phyloP scores from a whole-genome alignment of 108 stramenopile genomes.

The Mediolabrus comicus region DNA sequence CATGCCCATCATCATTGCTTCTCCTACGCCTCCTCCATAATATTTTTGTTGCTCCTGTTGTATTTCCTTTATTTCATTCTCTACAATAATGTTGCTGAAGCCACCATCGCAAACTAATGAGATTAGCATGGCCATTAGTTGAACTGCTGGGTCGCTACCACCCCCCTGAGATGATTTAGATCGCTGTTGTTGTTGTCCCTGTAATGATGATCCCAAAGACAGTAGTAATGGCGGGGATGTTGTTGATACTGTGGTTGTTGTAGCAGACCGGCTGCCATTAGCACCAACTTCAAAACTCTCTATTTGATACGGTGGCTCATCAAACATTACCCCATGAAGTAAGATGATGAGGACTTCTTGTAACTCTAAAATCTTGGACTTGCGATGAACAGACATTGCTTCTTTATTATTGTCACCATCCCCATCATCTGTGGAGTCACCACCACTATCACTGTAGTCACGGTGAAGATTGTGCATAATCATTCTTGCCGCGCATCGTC shows the following conservation, averaged over 20 bases:
- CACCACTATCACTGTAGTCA: background rate
- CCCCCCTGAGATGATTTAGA: constrained; percentile 6
- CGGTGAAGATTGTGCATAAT: constrained; percentile 25
- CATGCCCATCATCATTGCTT: background rate
- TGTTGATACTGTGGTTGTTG: no score
- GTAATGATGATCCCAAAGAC: background rate
- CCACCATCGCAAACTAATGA: constrained; percentile 36
- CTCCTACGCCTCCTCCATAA: background rate
- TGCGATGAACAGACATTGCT: background rate
- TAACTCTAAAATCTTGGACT: background rate
- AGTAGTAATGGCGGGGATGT: background rate
- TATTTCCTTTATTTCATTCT: constrained; percentile 10
- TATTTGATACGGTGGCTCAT: constrained; percentile 15
- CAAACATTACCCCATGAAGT: constrained; percentile 22
- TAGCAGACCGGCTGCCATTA: background rate
- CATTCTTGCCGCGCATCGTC: constrained; percentile 23
- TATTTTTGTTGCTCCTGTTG: background rate
- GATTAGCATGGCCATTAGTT: constrained; percentile 38
- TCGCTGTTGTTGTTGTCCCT: background rate
- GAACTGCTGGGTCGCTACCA: constrained; percentile 36
- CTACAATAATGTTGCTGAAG: constrained; percentile 21
- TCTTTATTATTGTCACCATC: no score
- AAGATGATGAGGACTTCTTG: constrained; percentile 27
- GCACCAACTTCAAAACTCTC: background rate
- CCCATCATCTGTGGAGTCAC: background rate